phyloP scores from a whole-genome alignment of 1,284 basidiomycete genomes.

The Ustilago nuda region DNA sequence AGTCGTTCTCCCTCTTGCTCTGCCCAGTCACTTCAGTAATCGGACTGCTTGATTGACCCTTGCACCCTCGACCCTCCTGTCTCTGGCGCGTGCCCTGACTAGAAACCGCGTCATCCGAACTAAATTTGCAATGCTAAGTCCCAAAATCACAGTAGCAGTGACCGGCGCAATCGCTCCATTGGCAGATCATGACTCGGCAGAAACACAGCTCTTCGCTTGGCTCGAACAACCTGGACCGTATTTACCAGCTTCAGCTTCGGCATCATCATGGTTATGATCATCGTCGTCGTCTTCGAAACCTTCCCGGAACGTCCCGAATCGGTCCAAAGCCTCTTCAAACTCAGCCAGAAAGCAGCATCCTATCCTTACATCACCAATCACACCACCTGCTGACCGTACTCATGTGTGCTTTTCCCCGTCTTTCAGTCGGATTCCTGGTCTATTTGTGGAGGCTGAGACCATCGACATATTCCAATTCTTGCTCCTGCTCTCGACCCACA shows the following conservation, averaged over 20 bases:
- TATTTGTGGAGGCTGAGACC: neutral
- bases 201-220: neutral
- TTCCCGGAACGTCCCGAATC: neutral
- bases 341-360: neutral
- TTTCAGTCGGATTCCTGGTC: neutral
- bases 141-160: slow-evolving; percentile 1
- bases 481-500: neutral
- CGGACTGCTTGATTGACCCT: neutral
- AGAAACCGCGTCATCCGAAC: neutral
- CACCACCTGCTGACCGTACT: neutral
- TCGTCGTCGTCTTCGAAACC: neutral
- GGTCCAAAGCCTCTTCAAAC: neutral
- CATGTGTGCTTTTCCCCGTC: neutral
- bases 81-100: slow-evolving; percentile 6
- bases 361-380: neutral
- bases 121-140: neutral
- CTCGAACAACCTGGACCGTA: neutral
- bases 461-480: neutral
- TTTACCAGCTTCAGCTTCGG: neutral
- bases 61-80: neutral
- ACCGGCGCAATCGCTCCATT: slow-evolving; percentile 1
- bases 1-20: neutral
- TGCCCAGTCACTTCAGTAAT: neutral
- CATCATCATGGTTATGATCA: neutral
- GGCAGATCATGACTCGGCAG: slow-evolving; percentile 10